Evolutionary conservation across 306 rosid genomes (phyloP), one percentile per base, ranked within the genome.

Genomic region (Acacia acuminata): DNA sequence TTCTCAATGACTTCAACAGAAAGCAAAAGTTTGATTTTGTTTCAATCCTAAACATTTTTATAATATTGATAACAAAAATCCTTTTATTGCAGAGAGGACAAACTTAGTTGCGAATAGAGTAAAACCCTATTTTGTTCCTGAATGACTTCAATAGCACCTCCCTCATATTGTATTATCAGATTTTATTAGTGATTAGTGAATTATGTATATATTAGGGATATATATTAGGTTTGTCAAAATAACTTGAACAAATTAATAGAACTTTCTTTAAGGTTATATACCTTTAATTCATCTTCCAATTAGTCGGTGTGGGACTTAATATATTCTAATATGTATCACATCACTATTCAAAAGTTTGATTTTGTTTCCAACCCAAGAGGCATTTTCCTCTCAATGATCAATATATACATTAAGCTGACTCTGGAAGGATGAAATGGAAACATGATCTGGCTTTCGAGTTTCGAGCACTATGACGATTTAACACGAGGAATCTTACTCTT

Each of bases 81-180:
- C 50, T 82, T 72, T 73, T 44, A 50, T 20, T 42, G 2, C 73
- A 71, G 68, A n/a, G 51, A 75, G n/a, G 48, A 42, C 4, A 84
- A 78, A 50, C n/a, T 1, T 12, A 67, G 16, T 63, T 64, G 55
- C 3, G 11, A 68, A 68, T 38, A 12, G 2, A 38, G 25, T 68
- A 20, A 38, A 68, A 8, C 30, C 73, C 17, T 10, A 40, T 68
- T 68, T 68, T 40, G 73, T 27, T 67, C 44, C 73, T 36, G 20
- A 7, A 67, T 68, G 73, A 17, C 20, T 63, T 63, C 38, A 27
- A 2, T 27, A 4, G 68, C 32, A 22, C 19, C 19, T 63, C 3
- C 38, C 72, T 36, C 25, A 36, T 9, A 67, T 19, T 19, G 25
- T 15, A 47, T 47, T 47, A 47, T 15, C 14, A 47, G 45, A 43